These are phyloP conservation scores for Myochromella boudieri DNA, from an alignment of 768 basidiomycete species.

Conservation along the genomic window DNA sequence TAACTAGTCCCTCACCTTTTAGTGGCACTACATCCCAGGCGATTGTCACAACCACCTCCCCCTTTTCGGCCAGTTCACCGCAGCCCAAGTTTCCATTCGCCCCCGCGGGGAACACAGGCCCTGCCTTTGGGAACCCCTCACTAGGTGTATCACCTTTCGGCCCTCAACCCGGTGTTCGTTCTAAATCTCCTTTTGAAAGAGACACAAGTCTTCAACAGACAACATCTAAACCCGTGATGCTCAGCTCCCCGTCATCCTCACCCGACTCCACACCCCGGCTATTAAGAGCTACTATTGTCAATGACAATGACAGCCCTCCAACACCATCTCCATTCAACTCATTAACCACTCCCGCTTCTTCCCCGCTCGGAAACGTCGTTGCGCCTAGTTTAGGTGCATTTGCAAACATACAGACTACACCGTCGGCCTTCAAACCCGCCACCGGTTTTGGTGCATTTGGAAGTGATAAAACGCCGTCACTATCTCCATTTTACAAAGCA, in stretches of 20 bases:
- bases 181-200: slow-evolving; percentile 8
- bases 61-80: not conserved
- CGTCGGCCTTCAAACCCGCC: slow-evolving; percentile 40
- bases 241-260: slow-evolving; percentile 19
- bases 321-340: slow-evolving; percentile 17
- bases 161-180: slow-evolving; percentile 7
- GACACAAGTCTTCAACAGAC: not conserved
- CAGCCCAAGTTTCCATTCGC: slow-evolving; percentile 5
- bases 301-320: slow-evolving; percentile 14
- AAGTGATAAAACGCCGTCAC: slow-evolving; percentile 32
- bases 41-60: slow-evolving; percentile 5
- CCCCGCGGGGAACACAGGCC: not conserved
- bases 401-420: slow-evolving; percentile 33
- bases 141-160: slow-evolving; percentile 10
- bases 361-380: slow-evolving; percentile 14
- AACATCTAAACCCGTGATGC: slow-evolving; percentile 6
- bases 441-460: slow-evolving; percentile 50
- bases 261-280: slow-evolving; percentile 19
- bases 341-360: slow-evolving; percentile 23
- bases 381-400: slow-evolving; percentile 33
- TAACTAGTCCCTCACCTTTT: slow-evolving; percentile 28
- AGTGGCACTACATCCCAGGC: slow-evolving; percentile 5
- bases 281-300: slow-evolving; percentile 15
- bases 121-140: slow-evolving; percentile 11
- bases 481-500: slow-evolving; percentile 61